Percentiles rank a stretch among this genome's conserved stretches.
phyloP scores from a whole-genome alignment of 1,284 basidiomycete genomes.

The Puccinia horiana region DNA sequence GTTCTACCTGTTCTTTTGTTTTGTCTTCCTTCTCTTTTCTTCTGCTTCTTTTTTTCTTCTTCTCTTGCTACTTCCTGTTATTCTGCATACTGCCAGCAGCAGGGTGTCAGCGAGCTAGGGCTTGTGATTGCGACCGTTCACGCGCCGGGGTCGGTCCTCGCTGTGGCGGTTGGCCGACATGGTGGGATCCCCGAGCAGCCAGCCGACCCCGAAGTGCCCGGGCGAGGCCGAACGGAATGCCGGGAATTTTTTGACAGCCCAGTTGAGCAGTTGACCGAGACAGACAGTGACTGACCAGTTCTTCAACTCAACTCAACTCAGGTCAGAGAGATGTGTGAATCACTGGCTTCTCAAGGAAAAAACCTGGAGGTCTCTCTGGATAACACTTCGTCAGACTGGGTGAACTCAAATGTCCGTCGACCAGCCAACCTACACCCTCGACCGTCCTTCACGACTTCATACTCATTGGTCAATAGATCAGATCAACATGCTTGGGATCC shows the following conservation, averaged over 20 bases:
- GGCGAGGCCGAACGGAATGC: constrained; percentile 2
- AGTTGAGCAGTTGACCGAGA: neutral
- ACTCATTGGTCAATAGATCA: neutral
- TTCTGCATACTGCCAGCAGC: neutral
- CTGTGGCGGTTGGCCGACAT: neutral
- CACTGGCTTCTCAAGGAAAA: constrained; percentile 9
- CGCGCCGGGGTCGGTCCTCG: constrained; percentile 1
- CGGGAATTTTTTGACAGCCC: too few species aligned
- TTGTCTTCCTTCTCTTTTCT: neutral
- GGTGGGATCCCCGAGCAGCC: constrained; percentile 27
- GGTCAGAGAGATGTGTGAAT: constrained; percentile 31
- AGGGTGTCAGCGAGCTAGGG: neutral
- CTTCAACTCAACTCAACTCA: constrained; percentile 19
- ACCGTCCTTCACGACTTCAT: neutral
- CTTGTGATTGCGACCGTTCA: neutral
- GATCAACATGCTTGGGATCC: neutral
- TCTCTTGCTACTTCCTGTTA: neutral
- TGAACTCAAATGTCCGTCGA: constrained; percentile 25
- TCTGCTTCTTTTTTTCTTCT: neutral
- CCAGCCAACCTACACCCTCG: neutral
- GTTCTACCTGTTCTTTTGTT: neutral
- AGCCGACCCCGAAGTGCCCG: constrained; percentile 15
- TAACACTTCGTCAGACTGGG: constrained; percentile 29
- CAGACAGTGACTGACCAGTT: constrained; percentile 6
- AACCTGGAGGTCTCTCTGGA: constrained; percentile 4